Conservation (phyloP, 768 basidiomycete genomes). For the Ephemerocybe angulata region DNA sequence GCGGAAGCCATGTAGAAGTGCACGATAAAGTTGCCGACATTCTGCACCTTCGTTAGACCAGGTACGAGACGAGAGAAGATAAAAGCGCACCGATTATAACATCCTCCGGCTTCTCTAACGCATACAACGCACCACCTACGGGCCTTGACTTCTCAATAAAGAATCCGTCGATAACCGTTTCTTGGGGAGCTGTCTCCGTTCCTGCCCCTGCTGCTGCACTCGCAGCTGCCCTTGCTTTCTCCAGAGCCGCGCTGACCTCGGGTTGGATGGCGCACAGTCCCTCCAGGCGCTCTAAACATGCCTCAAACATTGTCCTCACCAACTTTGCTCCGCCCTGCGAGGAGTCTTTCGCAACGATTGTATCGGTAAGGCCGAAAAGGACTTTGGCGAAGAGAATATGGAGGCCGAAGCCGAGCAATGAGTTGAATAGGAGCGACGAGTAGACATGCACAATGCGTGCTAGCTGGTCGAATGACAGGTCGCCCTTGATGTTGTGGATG, state of each 20-base stretch:
- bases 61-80: neutral
- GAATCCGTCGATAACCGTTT: constrained; percentile 46
- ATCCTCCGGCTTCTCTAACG: constrained; percentile 79
- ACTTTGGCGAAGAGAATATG: constrained; percentile 92
- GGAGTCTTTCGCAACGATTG: constrained; percentile 72
- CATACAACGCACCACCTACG: constrained; percentile 71
- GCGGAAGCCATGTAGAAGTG: constrained; percentile 85
- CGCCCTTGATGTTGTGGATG: constrained; percentile 84
- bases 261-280: constrained; percentile 66
- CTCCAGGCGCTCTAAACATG: constrained; percentile 80
- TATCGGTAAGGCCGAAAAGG: constrained; percentile 85
- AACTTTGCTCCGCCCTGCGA: constrained; percentile 63
- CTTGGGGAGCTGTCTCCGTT: constrained; percentile 15
- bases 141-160: constrained; percentile 86
- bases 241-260: constrained; percentile 47
- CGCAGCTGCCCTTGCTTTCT: constrained; percentile 46
- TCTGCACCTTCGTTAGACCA: constrained; percentile 45
- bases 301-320: constrained; percentile 75
- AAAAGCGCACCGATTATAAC: constrained; percentile 64
- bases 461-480: constrained; percentile 74
- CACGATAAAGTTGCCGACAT: constrained; percentile 80
- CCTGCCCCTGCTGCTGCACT: constrained; percentile 21
- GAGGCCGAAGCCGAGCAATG: constrained; percentile 71
- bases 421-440: constrained; percentile 86
- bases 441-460: constrained; percentile 78